These are phyloP conservation scores for Capsicum chinense DNA, from an alignment of 257 asterid species.

Conservation along the genomic window DNA sequence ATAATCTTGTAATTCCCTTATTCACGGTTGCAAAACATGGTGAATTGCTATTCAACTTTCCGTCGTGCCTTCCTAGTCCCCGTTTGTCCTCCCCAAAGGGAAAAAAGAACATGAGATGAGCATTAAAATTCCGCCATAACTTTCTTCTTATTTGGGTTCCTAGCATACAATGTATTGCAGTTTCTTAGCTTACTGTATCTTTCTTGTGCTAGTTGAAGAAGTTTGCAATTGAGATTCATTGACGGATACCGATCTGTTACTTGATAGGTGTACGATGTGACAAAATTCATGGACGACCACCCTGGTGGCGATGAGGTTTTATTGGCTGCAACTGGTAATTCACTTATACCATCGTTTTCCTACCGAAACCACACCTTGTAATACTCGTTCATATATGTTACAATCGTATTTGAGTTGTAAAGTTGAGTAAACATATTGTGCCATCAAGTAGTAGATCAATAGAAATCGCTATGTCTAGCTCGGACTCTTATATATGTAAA, in stretches of 20 bases:
- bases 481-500: not conserved
- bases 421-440: not conserved
- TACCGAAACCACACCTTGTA: not conserved
- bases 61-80: not conserved
- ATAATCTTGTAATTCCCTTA: not conserved
- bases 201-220: not conserved
- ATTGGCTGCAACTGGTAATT: constrained; percentile 73
- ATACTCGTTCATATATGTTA: not conserved
- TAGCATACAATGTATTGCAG: not conserved
- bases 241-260: not conserved
- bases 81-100: not conserved
- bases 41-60: not conserved
- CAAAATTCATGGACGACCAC: constrained; percentile 88
- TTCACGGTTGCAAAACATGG: not conserved
- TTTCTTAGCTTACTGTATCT: not conserved
- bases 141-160: not conserved
- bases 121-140: not conserved
- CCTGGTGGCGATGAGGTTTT: constrained; percentile 96
- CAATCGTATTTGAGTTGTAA: not conserved
- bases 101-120: not conserved
- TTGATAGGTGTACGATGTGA: constrained; percentile 78
- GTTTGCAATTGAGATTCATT: not conserved
- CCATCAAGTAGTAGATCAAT: not conserved
- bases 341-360: not conserved
- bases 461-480: not conserved